Conservation (phyloP, 1,284 basidiomycete genomes). For the Ustilago trichophora region DNA sequence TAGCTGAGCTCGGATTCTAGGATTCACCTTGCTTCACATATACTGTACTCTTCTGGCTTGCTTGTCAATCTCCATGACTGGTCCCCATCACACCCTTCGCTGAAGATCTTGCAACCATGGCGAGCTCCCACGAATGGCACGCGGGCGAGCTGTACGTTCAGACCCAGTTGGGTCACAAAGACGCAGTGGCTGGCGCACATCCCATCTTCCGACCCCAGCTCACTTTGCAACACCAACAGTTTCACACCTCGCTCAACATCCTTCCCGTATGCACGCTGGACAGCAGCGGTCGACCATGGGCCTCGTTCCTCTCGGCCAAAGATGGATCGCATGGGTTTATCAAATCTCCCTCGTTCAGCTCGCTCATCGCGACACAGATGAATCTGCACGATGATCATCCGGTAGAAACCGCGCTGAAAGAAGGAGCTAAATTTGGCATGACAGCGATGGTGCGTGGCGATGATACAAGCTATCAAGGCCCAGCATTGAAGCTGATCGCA, state of each 20-base stretch:
- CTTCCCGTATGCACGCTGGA: constrained; percentile 35
- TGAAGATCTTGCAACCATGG: too few species aligned
- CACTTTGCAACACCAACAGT: constrained; percentile 29
- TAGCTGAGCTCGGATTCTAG: too few species aligned
- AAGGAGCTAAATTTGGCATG: constrained; percentile 35
- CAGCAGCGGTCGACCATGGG: constrained; percentile 29
- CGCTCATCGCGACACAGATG: constrained; percentile 19
- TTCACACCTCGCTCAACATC: constrained; percentile 24
- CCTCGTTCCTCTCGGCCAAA: constrained; percentile 14
- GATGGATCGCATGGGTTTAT: constrained; percentile 26
- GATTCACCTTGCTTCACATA: too few species aligned
- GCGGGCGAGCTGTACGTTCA: constrained; percentile 35
- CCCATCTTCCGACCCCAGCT: constrained; percentile 27
- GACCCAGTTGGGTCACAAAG: constrained; percentile 19
- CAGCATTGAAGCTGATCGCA: constrained; percentile 28
- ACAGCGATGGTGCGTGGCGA: constrained; percentile 11
- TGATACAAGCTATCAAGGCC: constrained; percentile 18
- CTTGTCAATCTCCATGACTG: too few species aligned
- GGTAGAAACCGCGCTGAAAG: constrained; percentile 15
- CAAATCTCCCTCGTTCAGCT: constrained; percentile 20
- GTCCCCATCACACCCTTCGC: too few species aligned
- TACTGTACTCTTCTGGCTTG: too few species aligned
- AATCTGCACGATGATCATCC: constrained; percentile 32
- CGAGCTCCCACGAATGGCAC: constrained; percentile 32
- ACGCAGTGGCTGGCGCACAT: constrained; percentile 31